Base-by-base conservation (phyloP, 2,329 filamentous ascomycete species). In the Hypoxylon sp. region DNA sequence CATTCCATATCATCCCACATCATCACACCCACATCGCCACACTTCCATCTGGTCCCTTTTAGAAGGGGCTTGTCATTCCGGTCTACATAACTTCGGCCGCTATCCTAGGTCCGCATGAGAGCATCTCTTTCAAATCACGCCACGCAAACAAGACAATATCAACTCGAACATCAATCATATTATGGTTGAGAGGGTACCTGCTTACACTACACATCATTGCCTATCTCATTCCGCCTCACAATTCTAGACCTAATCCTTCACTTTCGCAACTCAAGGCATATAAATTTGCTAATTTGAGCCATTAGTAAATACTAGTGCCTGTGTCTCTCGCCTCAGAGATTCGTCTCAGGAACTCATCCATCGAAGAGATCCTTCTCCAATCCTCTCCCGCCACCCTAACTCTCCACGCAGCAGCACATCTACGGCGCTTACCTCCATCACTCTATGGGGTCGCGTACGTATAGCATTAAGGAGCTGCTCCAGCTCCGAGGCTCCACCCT, bases 391-490 rank as follows among this genome's bases (percentile, higher is more conserved):
- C 68, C 82, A 80, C 78, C 76, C 81, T 62, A 79, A 75, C 27
- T 68, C 72, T 44, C 72, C 75, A 22, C 78, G 70, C 31, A 78
- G 79, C 72, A 79, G 80, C 37, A 79, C 76, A 77, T 78, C 72
- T 72, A 84, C 65, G 83, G 84, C 69, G 81, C 79, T 68, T 81
- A 80, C 68, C 72, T 82, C 66, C 66, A 75, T 51, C 59, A 75
- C 75, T 75, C 76, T 60, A 86, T 87, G 85, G 77, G 77, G 60
- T 77, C 79, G 11, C 79, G 78, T 48, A 81, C 73, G 10, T 87
- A 87, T 71, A 81, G 79, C 7, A 75, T 82, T 56, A 74, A 77
- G 37, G 83, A 87, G 75, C 79, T 87, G n/a, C 76, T 86, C 49
- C 78, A 76, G 63, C 77, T 86, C 42, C 78, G 79, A 37, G 75